phyloP scores from a whole-genome alignment of 1,139 yeast species.

The Lodderomyces oxycetoniae region DNA sequence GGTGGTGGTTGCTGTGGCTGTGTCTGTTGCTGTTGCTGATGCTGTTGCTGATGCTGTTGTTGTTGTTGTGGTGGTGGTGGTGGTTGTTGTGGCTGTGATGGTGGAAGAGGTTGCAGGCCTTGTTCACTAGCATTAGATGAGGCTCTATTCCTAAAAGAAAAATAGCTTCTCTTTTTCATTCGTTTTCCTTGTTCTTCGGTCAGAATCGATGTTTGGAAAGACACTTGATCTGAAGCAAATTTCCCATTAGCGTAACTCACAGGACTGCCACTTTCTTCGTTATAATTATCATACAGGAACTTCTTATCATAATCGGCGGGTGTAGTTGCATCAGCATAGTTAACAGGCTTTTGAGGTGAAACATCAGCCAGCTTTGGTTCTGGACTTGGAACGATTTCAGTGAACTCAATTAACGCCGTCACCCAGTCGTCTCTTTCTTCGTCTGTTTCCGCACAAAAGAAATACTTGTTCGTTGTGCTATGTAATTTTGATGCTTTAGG shows the following conservation, averaged over 20 bases:
- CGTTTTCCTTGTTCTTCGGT: slow-evolving; percentile 16
- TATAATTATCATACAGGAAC: slow-evolving; percentile 5
- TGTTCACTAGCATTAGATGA: slow-evolving; percentile 4
- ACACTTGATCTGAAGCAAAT: slow-evolving; percentile 11
- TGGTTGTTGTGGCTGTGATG: too few species aligned
- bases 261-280: slow-evolving; percentile 4
- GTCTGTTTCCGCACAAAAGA: slow-evolving; percentile 79
- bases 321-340: slow-evolving; percentile 11
- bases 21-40: background rate
- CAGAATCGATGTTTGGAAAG: slow-evolving; percentile 11
- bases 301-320: slow-evolving; percentile 17
- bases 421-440: slow-evolving; percentile 80
- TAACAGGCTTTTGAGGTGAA: slow-evolving; percentile 12
- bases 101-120: slow-evolving; percentile 1
- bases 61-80: slow-evolving; percentile 6
- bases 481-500: slow-evolving; percentile 52
- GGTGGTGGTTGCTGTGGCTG: background rate
- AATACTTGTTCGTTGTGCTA: slow-evolving; percentile 52
- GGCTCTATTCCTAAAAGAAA: slow-evolving; percentile 50
- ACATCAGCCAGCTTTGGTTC: slow-evolving; percentile 10
- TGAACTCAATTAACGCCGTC: slow-evolving; percentile 49
- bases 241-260: too few species aligned
- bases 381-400: too few species aligned
- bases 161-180: slow-evolving; percentile 49
- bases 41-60: slow-evolving; percentile 3